A percentile compares a stretch with the other conserved stretches of the same genome.
Evolutionary conservation across 768 basidiomycete species (phyloP).

Genomic region (Rhodosporidiobolus sp.): DNA sequence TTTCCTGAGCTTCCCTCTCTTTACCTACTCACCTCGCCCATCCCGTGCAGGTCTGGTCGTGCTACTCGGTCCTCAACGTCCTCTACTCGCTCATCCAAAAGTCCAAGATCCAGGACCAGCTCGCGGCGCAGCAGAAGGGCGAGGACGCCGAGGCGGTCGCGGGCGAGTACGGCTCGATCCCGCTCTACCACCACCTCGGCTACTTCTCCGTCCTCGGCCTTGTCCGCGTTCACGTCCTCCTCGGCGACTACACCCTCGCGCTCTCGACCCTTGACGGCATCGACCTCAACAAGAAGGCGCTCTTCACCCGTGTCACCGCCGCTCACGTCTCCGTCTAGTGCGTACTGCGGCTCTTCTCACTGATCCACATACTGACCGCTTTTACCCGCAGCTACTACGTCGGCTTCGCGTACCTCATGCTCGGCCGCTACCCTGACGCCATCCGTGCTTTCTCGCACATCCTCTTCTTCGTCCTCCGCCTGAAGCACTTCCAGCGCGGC

Average conservation of each 20-base stretch:
- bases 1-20: slow-evolving; percentile 25
- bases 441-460: slow-evolving; percentile 88
- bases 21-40: background rate
- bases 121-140: slow-evolving; percentile 74
- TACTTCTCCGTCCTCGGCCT: slow-evolving; percentile 96
- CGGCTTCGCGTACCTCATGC: slow-evolving; percentile 93
- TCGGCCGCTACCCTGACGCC: slow-evolving; percentile 89
- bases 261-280: slow-evolving; percentile 92
- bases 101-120: slow-evolving; percentile 88
- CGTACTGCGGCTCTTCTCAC: background rate
- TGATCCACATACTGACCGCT: background rate
- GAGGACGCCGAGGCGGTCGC: slow-evolving; percentile 73
- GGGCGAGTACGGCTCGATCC: slow-evolving; percentile 85
- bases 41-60: slow-evolving; percentile 81
- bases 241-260: slow-evolving; percentile 92
- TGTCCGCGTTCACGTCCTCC: slow-evolving; percentile 87
- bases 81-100: slow-evolving; percentile 98
- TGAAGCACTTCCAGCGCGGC: slow-evolving; percentile 95
- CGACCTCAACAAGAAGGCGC: slow-evolving; percentile 71
- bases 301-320: slow-evolving; percentile 75
- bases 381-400: slow-evolving; percentile 67
- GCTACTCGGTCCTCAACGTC: slow-evolving; percentile 96
- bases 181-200: slow-evolving; percentile 89
- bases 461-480: slow-evolving; percentile 76
- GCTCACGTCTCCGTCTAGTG: slow-evolving; percentile 83